Percentiles rank a stretch among this genome's conserved stretches.
Conservation (phyloP, 176 grass and related monocot species). For the Poa pratensis region DNA sequence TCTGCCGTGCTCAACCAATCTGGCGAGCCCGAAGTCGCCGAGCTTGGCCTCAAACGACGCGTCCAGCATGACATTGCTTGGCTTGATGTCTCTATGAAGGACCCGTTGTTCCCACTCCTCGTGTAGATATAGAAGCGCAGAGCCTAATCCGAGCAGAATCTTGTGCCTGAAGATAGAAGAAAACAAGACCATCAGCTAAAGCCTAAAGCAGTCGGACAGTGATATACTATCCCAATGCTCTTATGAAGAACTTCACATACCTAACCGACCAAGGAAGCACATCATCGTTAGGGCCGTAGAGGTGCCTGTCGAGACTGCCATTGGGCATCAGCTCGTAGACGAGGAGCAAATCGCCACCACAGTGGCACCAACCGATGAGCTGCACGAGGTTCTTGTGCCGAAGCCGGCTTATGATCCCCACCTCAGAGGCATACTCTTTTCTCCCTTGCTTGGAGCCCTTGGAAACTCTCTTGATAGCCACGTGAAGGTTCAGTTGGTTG, state of each 20-base stretch:
- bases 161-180: neutral
- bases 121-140: constrained; percentile 30
- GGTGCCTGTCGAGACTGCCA: constrained; percentile 55
- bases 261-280: constrained; percentile 38
- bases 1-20: constrained; percentile 25
- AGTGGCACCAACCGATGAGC: too few species aligned
- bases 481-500: neutral
- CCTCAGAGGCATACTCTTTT: constrained; percentile 62
- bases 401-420: constrained; percentile 52
- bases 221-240: neutral
- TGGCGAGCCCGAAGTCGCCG: constrained; percentile 38
- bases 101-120: constrained; percentile 44
- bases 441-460: constrained; percentile 43
- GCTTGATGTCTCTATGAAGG: constrained; percentile 41
- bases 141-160: constrained; percentile 22
- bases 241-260: neutral
- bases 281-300: neutral
- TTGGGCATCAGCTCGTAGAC: constrained; percentile 61
- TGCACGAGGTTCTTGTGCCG: constrained; percentile 21
- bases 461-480: constrained; percentile 35
- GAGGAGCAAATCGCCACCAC: constrained; percentile 29
- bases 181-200: neutral
- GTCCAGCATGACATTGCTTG: constrained; percentile 50
- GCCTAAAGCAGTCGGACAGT: neutral
- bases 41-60: constrained; percentile 1